Evolutionary conservation across 2,329 filamentous ascomycete genomes (phyloP).

Genomic region (Penicillium sp.): DNA sequence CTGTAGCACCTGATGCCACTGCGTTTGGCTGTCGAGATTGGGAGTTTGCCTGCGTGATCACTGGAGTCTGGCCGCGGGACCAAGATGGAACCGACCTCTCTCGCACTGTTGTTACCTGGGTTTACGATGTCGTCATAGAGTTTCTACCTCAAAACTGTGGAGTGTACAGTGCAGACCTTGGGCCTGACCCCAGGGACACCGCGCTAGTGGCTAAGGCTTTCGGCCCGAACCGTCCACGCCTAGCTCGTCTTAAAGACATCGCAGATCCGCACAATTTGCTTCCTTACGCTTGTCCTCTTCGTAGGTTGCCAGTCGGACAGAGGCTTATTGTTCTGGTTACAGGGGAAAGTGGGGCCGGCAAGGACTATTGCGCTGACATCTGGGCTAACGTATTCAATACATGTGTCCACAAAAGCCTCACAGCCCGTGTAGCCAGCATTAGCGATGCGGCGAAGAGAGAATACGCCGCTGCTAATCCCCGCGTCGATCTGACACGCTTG

Average conservation of each 20-base stretch:
- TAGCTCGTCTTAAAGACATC: conserved; percentile 58
- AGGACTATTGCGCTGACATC: conserved; percentile 64
- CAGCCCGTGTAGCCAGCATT: conserved; percentile 58
- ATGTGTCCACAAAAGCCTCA: conserved; percentile 36
- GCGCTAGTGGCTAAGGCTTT: conserved; percentile 61
- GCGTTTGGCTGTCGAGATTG: conserved; percentile 70
- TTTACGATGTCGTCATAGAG: conserved; percentile 57
- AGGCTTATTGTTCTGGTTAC: conserved; percentile 65
- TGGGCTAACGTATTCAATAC: conserved; percentile 56
- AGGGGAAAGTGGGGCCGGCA: conserved; percentile 59
- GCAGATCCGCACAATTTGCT: conserved; percentile 61
- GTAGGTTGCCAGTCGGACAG: conserved; percentile 41
- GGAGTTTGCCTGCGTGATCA: conserved; percentile 69
- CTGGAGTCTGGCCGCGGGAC: conserved; percentile 65
- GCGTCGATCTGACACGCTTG: conserved; percentile 57
- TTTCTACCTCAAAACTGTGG: conserved; percentile 60
- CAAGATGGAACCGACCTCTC: conserved; percentile 52
- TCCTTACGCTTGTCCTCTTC: conserved; percentile 62
- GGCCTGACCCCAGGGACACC: conserved; percentile 65
- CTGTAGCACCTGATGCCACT: conserved; percentile 54
- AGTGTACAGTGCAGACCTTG: conserved; percentile 66
- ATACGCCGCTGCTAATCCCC: conserved; percentile 57
- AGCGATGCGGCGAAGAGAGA: conserved; percentile 64
- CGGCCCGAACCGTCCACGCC: conserved; percentile 58
- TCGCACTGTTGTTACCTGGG: conserved; percentile 57